A percentile compares a stretch with the other conserved stretches of the same genome.
phyloP scores from a whole-genome alignment of 352 stramenopile genomes.

The Nothophytophthora sp. region DNA sequence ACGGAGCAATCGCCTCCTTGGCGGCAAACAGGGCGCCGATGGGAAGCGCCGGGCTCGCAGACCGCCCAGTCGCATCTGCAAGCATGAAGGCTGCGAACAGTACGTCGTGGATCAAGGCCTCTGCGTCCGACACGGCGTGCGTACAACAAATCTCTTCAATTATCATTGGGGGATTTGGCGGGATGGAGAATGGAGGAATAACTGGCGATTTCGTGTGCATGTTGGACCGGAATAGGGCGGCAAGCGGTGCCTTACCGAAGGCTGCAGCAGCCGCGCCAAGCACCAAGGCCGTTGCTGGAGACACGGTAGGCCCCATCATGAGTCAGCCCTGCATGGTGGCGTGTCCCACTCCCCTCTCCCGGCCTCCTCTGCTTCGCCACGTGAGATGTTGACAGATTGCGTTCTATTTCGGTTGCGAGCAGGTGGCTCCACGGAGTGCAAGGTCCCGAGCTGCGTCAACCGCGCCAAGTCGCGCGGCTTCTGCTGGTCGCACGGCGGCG shows the following conservation, averaged over 20 bases:
- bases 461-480: slow-evolving; percentile 85
- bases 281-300: slow-evolving; percentile 75
- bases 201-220: background rate
- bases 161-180: background rate
- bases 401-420: too few relatives aligned
- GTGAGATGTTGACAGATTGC: too few relatives aligned
- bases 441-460: slow-evolving; percentile 67
- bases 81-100: slow-evolving; percentile 72
- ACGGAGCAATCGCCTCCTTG: background rate
- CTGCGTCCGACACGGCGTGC: slow-evolving; percentile 71
- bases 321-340: slow-evolving; percentile 1
- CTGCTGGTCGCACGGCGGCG: slow-evolving; percentile 85
- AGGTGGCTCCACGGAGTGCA: slow-evolving; percentile 77
- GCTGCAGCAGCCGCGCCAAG: slow-evolving; percentile 74
- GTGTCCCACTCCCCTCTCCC: background rate
- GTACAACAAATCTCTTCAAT: slow-evolving; percentile 9
- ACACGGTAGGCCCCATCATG: slow-evolving; percentile 33
- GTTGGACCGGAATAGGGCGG: slow-evolving; percentile 40
- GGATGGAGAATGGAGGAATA: background rate
- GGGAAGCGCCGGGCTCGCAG: slow-evolving; percentile 53
- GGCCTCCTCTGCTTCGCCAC: too few relatives aligned
- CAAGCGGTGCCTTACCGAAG: slow-evolving; percentile 59
- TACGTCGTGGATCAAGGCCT: slow-evolving; percentile 83
- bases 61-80: slow-evolving; percentile 68
- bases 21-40: slow-evolving; percentile 31